Evolutionary conservation across 257 asterid genomes (phyloP).

Genomic region (Primulina tabacum): DNA sequence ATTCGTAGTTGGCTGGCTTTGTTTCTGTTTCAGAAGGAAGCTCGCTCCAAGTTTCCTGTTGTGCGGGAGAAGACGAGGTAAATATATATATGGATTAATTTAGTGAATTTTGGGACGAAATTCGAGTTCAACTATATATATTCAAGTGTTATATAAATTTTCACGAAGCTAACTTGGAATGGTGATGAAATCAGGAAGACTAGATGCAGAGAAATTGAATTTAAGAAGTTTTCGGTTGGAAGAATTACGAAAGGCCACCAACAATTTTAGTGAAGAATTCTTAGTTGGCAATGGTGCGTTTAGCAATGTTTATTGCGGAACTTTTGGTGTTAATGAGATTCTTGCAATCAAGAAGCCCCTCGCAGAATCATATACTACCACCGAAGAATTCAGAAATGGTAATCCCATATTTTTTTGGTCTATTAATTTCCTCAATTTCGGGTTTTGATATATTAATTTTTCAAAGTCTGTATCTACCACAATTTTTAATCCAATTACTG

Average conservation of each 20-base stretch:
- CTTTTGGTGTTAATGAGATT: conserved; percentile 40
- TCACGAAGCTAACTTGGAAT: neutral
- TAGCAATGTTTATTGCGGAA: conserved; percentile 65
- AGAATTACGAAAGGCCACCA: conserved; percentile 59
- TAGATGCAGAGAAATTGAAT: conserved; percentile 42
- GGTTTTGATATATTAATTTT: no score
- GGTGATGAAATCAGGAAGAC: conserved; percentile 32
- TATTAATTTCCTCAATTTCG: no score
- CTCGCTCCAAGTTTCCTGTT: neutral
- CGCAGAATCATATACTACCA: conserved; percentile 47
- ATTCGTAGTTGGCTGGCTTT: neutral
- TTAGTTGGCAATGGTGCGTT: conserved; percentile 67
- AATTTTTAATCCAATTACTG: no score
- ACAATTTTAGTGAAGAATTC: conserved; percentile 57
- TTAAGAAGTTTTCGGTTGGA: conserved; percentile 45
- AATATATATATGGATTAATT: no score
- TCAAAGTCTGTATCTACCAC: no score
- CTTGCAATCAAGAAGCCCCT: conserved; percentile 67
- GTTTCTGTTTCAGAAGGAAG: neutral
- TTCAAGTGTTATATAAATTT: neutral
- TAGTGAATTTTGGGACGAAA: no score
- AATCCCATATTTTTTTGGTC: neutral
- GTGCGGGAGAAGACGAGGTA: neutral
- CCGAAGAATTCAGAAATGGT: conserved; percentile 75
- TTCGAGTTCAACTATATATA: neutral